Conservation (phyloP, 768 basidiomycete genomes). For the Lentinula aciculospora region DNA sequence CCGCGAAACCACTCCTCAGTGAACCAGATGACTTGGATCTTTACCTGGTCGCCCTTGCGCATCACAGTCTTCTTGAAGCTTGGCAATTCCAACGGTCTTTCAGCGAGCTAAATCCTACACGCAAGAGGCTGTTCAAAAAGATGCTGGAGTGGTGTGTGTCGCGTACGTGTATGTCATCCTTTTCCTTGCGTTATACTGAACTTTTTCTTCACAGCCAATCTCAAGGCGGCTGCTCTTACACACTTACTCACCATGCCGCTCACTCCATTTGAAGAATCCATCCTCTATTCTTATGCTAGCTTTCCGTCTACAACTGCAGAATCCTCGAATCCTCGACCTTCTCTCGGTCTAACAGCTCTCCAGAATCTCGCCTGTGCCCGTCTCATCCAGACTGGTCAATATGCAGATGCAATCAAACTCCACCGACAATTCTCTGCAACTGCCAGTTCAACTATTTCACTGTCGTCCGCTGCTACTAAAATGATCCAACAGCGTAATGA, state of each 20-base stretch:
- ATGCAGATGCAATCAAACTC: slow-evolving; percentile 68
- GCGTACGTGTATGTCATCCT: slow-evolving; percentile 40
- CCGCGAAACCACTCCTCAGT: slow-evolving; percentile 64
- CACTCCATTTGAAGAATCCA: slow-evolving; percentile 54
- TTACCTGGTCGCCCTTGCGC: slow-evolving; percentile 65
- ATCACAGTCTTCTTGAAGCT: slow-evolving; percentile 59
- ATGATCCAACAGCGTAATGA: slow-evolving; percentile 48
- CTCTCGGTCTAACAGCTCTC: slow-evolving; percentile 47
- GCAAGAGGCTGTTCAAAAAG: slow-evolving; percentile 49
- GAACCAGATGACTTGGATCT: slow-evolving; percentile 66
- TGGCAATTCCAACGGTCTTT: slow-evolving; percentile 76
- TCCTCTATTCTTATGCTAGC: slow-evolving; percentile 53
- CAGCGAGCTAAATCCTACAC: slow-evolving; percentile 48
- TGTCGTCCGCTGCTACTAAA: slow-evolving; percentile 34
- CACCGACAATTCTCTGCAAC: slow-evolving; percentile 50
- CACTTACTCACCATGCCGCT: slow-evolving; percentile 65
- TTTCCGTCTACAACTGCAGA: slow-evolving; percentile 16
- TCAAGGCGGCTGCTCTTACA: slow-evolving; percentile 50
- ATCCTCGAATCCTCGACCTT: slow-evolving; percentile 41
- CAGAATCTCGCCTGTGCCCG: slow-evolving; percentile 80
- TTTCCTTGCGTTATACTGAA: neutral
- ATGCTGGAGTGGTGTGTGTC: slow-evolving; percentile 64
- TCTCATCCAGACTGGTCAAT: slow-evolving; percentile 66
- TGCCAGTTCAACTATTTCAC: slow-evolving; percentile 13
- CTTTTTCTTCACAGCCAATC: slow-evolving; percentile 39